Evolutionary conservation across 1,139 yeast species (phyloP), one percentile per base, ranked within the genome.

Genomic region (Saccharomyces hybrid): DNA sequence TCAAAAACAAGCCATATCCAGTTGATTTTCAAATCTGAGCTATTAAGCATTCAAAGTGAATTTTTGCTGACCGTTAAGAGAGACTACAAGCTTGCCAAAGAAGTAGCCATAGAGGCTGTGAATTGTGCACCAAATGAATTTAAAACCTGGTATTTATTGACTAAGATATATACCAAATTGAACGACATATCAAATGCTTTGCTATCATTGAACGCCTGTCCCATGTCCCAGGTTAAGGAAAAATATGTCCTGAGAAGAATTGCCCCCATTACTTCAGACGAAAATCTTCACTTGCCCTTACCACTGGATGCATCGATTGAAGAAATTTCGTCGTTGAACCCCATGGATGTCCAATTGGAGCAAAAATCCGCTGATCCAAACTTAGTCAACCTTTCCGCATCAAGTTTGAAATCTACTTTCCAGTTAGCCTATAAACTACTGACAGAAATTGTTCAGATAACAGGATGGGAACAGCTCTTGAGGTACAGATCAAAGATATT

Each of bases 81-180:
- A 52, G 78, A 89, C 57, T 77, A 81, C 47, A 93, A 87, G 55
- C 75, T 89, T 62, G 97, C 98, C 0, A 77, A 88, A 52, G 80
- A 81, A 54, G 79, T 88, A 57, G 95, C 97, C 0, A 81, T 80
- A 57, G 83, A 86, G 58, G 93, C 97, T 1, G 95, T 90, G 11
- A 84, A 86, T 64, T 81, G 95, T 3, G 81, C 95, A 0, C 99
- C 99, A 1, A 86, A 96, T 1, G 99, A 93, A 70, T 93, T 89
- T 70, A 79, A 78, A 62, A 81, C 96, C n/a, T 93, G 99, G 99
- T 82, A 88, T 13, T 75, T 80, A 55, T 74, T 95, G 56, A 90
- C 91, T 2, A 78, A 81, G 62, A 84, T 86, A 1, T 89, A 93
- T 68, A 84, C 93, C 50, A 80, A 82, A 57, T 73, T 80, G 59